phyloP scores from a whole-genome alignment of 768 basidiomycete genomes.

The Kondoa malvinella region DNA sequence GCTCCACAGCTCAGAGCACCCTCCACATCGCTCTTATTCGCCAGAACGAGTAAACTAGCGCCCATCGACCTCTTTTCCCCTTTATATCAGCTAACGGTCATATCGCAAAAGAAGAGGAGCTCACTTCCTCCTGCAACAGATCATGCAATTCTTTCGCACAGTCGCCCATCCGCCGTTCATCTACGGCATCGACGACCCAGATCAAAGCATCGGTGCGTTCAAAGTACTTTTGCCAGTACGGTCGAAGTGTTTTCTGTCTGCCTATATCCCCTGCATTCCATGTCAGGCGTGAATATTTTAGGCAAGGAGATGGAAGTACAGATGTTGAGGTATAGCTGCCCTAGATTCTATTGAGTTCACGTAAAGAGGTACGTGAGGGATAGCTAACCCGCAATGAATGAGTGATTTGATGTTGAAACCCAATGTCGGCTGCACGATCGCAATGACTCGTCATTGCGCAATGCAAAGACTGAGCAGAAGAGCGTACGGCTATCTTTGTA shows the following conservation, averaged over 20 bases:
- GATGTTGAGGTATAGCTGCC: conserved; percentile 44
- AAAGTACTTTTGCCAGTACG: conserved; percentile 98
- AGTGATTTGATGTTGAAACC: conserved; percentile 99
- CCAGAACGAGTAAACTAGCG: conserved; percentile 72
- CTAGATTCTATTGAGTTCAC: background rate
- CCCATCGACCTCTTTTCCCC: conserved; percentile 61
- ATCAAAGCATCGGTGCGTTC: conserved; percentile 96
- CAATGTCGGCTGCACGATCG: conserved; percentile 60
- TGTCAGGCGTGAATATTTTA: background rate
- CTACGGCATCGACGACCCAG: conserved; percentile 95
- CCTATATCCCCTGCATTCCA: conserved; percentile 75
- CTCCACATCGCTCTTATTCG: conserved; percentile 91
- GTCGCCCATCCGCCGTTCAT: conserved; percentile 73
- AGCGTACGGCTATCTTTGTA: conserved; percentile 34
- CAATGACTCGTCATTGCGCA: background rate
- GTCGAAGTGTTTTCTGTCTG: conserved; percentile 82
- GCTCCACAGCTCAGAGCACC: conserved; percentile 51
- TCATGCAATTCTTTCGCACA: conserved; percentile 73
- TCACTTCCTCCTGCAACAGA: conserved; percentile 79
- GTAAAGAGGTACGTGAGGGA: conserved; percentile 12
- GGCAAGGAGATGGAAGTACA: conserved; percentile 38
- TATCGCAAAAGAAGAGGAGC: conserved; percentile 22
- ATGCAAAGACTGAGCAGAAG: background rate
- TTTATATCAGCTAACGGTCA: background rate
- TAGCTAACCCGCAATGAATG: conserved; percentile 60